Conservation (phyloP, 345 rosid species). For the Abelmoschus esculentus region DNA sequence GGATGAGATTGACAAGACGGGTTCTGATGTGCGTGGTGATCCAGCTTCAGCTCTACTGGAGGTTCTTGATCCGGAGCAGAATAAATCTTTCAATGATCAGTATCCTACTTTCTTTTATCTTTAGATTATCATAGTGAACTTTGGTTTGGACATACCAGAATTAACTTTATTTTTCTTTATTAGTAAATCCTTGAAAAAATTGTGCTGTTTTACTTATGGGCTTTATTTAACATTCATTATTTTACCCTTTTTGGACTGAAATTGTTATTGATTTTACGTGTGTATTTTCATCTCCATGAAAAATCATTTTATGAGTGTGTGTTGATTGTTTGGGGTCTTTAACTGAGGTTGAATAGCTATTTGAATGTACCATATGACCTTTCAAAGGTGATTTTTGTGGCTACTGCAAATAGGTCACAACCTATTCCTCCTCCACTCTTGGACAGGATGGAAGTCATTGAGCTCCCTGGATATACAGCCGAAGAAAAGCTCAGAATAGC, state of each 20-base stretch:
- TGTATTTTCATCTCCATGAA: constrained; percentile 1
- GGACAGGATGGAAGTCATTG: constrained; percentile 98
- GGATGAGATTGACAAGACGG: constrained; percentile 97
- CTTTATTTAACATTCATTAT: neutral
- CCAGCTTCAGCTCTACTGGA: constrained; percentile 98
- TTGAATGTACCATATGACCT: constrained; percentile 96
- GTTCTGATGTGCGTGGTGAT: constrained; percentile 97
- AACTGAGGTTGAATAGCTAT: constrained; percentile 51
- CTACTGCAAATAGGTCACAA: constrained; percentile 89
- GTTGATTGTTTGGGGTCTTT: constrained; percentile 31
- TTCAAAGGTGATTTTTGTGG: constrained; percentile 88
- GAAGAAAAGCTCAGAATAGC: constrained; percentile 96
- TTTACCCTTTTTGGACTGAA: neutral
- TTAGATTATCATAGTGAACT: constrained; percentile 4
- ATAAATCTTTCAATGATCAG: constrained; percentile 87
- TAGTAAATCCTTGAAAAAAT: neutral
- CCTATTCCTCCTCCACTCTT: constrained; percentile 96
- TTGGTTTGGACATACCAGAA: neutral
- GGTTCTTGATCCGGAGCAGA: constrained; percentile 98
- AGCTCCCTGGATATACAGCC: constrained; percentile 92
- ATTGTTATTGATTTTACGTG: neutral
- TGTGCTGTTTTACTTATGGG: neutral
- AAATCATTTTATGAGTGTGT: neutral
- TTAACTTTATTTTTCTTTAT: constrained; percentile 1
- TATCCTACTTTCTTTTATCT: constrained; percentile 48